Evolutionary conservation across 345 rosid species (phyloP), one percentile per base, ranked within the genome.

Genomic region (Pugionium dolabratum): DNA sequence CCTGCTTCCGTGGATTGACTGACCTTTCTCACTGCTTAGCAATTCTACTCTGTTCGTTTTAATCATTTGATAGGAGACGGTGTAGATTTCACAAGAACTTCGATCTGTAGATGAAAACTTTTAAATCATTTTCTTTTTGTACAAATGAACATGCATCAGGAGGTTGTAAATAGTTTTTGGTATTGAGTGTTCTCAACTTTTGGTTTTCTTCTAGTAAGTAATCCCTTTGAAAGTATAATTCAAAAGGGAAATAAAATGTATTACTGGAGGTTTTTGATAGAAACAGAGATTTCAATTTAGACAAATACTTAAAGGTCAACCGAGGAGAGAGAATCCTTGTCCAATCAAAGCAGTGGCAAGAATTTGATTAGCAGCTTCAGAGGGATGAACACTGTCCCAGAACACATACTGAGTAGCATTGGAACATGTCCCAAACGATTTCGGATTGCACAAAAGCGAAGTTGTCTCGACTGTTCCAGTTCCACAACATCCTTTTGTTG

Each of bases 321-420:
- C 70, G 26, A 74, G 5, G 40, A 94, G 96, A 69, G 89, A 37
- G 58, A 88, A n/a, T 27, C 99, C 99, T 58, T 79, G 83, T 50
- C 62, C 57, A 40, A 91, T 58, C 75, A 94, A 69, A 4, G 88
- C 62, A 75, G 73, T 83, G 18, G 96, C 88, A 48, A 95, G 91
- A 60, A 91, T 76, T 70, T 91, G 79, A 72, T 95, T 91, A 33
- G 96, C 89, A 53, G 96, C 97, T 77, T 95, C 73, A 46, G 97
- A 86, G 11, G 97, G 97, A 75, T 94, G 99, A 35, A 91, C 89
- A 70, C 91, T 80, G 78, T 94, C 97, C 86, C 90, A 94, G 66
- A 94, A 94, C 76, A 94, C 92, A 72, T 85, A 88, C 72, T 85
- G 83, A 18, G 83, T 73, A 25, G 99, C 96, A 75, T 89, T 87